These are phyloP conservation scores for Tagetes erecta DNA, from an alignment of 129 eudicot species.

Conservation along the genomic window DNA sequence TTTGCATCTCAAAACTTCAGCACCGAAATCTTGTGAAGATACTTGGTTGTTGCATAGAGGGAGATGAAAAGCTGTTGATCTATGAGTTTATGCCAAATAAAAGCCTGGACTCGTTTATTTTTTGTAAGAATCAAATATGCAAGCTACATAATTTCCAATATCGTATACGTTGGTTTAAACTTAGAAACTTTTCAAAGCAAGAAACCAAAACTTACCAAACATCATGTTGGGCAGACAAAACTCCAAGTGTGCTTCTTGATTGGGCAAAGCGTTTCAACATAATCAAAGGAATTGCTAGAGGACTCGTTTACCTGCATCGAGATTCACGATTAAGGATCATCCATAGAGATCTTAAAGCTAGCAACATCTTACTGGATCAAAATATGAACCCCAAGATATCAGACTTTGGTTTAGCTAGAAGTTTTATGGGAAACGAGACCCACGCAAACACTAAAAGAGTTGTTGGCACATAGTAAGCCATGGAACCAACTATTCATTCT, in stretches of 20 bases:
- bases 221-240: conserved; percentile 25
- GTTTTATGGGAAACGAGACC: conserved; percentile 40
- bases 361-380: conserved; percentile 35
- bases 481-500: not conserved
- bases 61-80: no score
- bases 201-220: not conserved
- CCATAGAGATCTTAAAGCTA: conserved; percentile 46
- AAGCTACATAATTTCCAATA: not conserved
- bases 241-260: conserved; percentile 17
- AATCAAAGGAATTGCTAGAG: conserved; percentile 42
- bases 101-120: not conserved
- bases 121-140: not conserved
- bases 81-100: not conserved
- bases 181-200: not conserved
- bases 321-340: conserved; percentile 44
- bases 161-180: not conserved
- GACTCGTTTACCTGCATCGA: conserved; percentile 42
- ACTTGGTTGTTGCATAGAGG: no score
- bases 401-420: conserved; percentile 45
- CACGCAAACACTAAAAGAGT: conserved; percentile 37
- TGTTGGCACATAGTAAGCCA: conserved; percentile 46
- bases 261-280: conserved; percentile 38
- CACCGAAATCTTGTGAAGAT: no score
- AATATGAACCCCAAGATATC: conserved; percentile 47
- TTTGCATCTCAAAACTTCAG: no score